A percentile compares a stretch with the other conserved stretches of the same genome.
Evolutionary conservation across 169 alveolate genomes (phyloP).

Genomic region (Plasmodium chabaudi): DNA sequence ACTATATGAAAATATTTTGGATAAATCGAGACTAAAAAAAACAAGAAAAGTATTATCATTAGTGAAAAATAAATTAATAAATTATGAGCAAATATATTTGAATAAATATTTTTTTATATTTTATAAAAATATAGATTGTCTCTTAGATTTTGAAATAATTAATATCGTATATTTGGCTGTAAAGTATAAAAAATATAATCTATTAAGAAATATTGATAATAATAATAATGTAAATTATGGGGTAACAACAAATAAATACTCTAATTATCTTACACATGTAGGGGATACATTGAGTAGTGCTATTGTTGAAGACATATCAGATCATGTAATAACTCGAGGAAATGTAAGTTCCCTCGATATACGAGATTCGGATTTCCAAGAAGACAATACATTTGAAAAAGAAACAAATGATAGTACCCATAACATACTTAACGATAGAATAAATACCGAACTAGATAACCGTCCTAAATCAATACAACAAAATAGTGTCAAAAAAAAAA

Average conservation of each 20-base stretch:
- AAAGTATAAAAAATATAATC: conserved; percentile 30
- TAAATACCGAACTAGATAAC: not conserved
- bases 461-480: not conserved
- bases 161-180: conserved; percentile 41
- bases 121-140: conserved; percentile 49
- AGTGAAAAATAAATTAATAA: conserved; percentile 33
- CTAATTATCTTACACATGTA: too few relatives aligned
- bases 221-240: not conserved
- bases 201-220: not conserved
- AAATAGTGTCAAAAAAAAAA: not conserved
- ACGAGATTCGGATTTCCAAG: not conserved
- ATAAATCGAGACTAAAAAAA: conserved; percentile 49
- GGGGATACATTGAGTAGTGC: not conserved
- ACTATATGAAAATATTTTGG: conserved; percentile 15
- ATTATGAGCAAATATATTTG: conserved; percentile 33
- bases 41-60: conserved; percentile 37
- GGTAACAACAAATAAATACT: not conserved
- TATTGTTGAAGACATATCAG: conserved; percentile 32
- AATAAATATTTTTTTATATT: conserved; percentile 52
- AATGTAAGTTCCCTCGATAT: not conserved
- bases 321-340: conserved; percentile 2
- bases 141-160: conserved; percentile 32
- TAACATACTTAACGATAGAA: not conserved
- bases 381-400: not conserved
- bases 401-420: not conserved